Evolutionary conservation across 2,329 filamentous ascomycete species (phyloP).

Genomic region (Fusarium subglutinans): DNA sequence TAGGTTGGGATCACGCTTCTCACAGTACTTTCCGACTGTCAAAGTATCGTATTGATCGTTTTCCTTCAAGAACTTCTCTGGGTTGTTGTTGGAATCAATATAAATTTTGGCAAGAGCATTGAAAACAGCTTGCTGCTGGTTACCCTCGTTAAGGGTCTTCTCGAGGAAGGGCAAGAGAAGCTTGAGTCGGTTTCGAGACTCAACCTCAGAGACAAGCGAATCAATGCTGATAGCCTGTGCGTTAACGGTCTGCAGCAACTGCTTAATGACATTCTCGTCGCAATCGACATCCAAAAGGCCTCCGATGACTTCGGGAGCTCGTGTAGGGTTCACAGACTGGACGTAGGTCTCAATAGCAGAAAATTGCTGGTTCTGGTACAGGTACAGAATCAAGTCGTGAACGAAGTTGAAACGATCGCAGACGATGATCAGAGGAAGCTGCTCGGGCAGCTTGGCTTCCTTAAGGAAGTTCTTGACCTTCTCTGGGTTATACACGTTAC

Average conservation of each 20-base stretch:
- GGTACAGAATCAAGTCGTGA: constrained; percentile 92
- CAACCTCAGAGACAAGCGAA: constrained; percentile 93
- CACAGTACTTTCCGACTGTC: constrained; percentile 95
- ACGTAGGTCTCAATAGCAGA: constrained; percentile 99
- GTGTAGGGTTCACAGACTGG: constrained; percentile 90
- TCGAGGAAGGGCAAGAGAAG: constrained; percentile 95
- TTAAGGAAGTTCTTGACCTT: constrained; percentile 99
- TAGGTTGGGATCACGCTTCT: constrained; percentile 96
- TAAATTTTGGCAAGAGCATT: constrained; percentile 99
- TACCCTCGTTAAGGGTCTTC: constrained; percentile 85
- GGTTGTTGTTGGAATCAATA: constrained; percentile 98
- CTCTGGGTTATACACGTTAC: constrained; percentile 87
- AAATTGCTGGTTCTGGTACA: constrained; percentile 99
- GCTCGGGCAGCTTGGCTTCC: constrained; percentile 90
- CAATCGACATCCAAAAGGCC: constrained; percentile 96
- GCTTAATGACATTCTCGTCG: constrained; percentile 96
- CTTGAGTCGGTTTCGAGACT: constrained; percentile 94
- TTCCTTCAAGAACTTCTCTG: constrained; percentile 96
- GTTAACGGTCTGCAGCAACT: constrained; percentile 84
- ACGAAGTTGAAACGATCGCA: constrained; percentile 99
- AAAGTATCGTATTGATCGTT: constrained; percentile 97
- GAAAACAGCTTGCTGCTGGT: constrained; percentile 95
- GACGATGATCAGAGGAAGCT: constrained; percentile 95
- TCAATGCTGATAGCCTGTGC: constrained; percentile 90
- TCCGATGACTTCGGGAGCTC: constrained; percentile 92